These are phyloP conservation scores for Russula abietina DNA, from an alignment of 768 basidiomycete genomes.

Conservation along the genomic window DNA sequence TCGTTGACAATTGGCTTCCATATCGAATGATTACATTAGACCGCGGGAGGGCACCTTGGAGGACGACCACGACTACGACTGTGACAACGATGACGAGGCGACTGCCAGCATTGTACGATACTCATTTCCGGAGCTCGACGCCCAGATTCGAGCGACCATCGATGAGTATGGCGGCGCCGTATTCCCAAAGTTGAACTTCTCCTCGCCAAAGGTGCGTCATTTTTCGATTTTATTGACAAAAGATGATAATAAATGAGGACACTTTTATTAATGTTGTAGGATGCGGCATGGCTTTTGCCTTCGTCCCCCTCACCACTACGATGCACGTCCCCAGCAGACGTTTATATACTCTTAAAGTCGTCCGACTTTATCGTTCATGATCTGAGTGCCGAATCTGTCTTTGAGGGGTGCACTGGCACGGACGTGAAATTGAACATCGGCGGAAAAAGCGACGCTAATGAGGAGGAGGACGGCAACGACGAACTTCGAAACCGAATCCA, in stretches of 20 bases:
- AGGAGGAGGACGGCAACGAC: neutral
- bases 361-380: conserved; percentile 88
- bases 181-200: conserved; percentile 96
- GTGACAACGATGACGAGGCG: conserved; percentile 39
- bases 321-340: conserved; percentile 83
- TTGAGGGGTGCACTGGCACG: conserved; percentile 50
- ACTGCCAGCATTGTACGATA: conserved; percentile 35
- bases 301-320: conserved; percentile 68
- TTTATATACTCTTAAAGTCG: conserved; percentile 88
- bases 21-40: conserved; percentile 33
- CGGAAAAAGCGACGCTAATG: too few relatives aligned
- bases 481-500: too few relatives aligned
- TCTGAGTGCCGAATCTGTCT: conserved; percentile 52
- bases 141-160: conserved; percentile 59
- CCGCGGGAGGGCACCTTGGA: conserved; percentile 48
- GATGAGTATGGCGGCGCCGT: conserved; percentile 68
- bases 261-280: conserved; percentile 42
- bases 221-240: neutral
- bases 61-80: conserved; percentile 42
- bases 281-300: conserved; percentile 88
- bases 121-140: conserved; percentile 80
- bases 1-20: neutral
- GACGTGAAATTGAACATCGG: neutral
- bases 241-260: neutral
- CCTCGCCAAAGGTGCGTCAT: conserved; percentile 72